phyloP scores from a whole-genome alignment of 495 filamentous ascomycete genomes.

The Tricharina praecox region DNA sequence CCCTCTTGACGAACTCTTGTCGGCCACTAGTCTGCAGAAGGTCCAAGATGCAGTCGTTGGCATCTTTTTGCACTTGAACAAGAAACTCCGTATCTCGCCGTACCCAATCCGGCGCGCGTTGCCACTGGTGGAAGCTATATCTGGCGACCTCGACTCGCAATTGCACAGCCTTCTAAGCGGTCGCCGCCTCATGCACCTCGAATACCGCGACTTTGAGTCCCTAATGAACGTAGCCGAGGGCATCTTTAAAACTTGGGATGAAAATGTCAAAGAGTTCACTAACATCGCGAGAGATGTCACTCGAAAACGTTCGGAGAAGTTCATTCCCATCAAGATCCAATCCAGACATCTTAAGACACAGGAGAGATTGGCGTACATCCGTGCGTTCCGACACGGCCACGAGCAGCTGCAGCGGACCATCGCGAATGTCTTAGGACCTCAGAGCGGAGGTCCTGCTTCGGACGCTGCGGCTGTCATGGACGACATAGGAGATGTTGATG shows the following conservation, averaged over 20 bases:
- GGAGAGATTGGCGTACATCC: slow-evolving; percentile 78
- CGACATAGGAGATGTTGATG: slow-evolving; percentile 93
- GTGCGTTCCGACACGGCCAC: slow-evolving; percentile 84
- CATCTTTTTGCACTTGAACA: slow-evolving; percentile 87
- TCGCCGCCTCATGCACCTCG: slow-evolving; percentile 72
- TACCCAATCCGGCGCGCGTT: slow-evolving; percentile 86
- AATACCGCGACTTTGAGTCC: slow-evolving; percentile 73
- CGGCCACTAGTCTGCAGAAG: slow-evolving; percentile 74
- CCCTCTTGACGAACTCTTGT: slow-evolving; percentile 81
- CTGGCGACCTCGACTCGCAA: slow-evolving; percentile 70
- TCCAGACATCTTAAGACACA: slow-evolving; percentile 73
- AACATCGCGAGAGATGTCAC: slow-evolving; percentile 90
- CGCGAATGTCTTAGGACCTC: slow-evolving; percentile 72
- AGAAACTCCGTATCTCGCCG: slow-evolving; percentile 83
- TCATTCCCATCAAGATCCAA: slow-evolving; percentile 91
- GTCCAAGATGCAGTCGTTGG: slow-evolving; percentile 73
- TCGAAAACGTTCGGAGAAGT: slow-evolving; percentile 78
- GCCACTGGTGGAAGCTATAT: slow-evolving; percentile 95
- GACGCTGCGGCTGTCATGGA: slow-evolving; percentile 56
- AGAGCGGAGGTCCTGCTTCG: slow-evolving; percentile 32
- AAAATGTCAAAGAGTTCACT: slow-evolving; percentile 90
- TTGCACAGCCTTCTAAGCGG: slow-evolving; percentile 75
- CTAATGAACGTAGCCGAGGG: slow-evolving; percentile 66
- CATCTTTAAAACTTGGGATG: slow-evolving; percentile 87
- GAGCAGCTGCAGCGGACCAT: slow-evolving; percentile 95